Conservation (phyloP, 2,329 filamentous ascomycete genomes). For the Fusarium tanahbumbuense region DNA sequence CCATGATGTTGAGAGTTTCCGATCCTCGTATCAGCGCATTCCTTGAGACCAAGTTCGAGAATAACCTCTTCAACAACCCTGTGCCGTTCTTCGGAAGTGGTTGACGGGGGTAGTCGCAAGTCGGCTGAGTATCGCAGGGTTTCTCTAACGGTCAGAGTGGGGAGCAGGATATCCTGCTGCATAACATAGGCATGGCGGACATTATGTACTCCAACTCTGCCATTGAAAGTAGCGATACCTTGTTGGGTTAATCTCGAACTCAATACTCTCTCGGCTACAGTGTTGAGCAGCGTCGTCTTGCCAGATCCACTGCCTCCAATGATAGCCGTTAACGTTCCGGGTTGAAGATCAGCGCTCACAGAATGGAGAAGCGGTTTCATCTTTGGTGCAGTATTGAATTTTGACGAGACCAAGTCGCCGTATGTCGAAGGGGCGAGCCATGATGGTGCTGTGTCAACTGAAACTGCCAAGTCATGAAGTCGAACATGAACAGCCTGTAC, state of each 20-base stretch:
- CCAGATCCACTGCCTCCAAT: conserved; percentile 80
- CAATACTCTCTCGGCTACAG: conserved; percentile 76
- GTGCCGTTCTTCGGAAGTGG: conserved; percentile 67
- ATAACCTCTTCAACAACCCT: conserved; percentile 81
- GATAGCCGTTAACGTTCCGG: conserved; percentile 78
- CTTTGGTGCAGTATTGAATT: conserved; percentile 51
- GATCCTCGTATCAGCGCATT: conserved; percentile 80
- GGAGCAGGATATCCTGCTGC: conserved; percentile 80
- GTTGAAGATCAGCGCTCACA: conserved; percentile 71
- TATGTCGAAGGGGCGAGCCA: conserved; percentile 62
- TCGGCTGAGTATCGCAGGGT: conserved; percentile 80
- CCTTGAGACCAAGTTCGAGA: conserved; percentile 78
- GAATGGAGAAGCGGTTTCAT: conserved; percentile 69
- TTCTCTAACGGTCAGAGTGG: conserved; percentile 79
- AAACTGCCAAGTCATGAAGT: conserved; percentile 65
- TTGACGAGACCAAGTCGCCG: conserved; percentile 53
- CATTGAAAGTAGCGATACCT: conserved; percentile 73
- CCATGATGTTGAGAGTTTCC: conserved; percentile 78
- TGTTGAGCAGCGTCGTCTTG: conserved; percentile 78
- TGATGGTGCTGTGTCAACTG: conserved; percentile 68
- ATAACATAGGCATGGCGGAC: conserved; percentile 77
- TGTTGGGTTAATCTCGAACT: conserved; percentile 62
- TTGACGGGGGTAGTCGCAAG: conserved; percentile 73
- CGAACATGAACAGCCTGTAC: conserved; percentile 67
- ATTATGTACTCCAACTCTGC: conserved; percentile 61